Evolutionary conservation across 1,284 basidiomycete genomes (phyloP).

Genomic region (Athelia sp.): DNA sequence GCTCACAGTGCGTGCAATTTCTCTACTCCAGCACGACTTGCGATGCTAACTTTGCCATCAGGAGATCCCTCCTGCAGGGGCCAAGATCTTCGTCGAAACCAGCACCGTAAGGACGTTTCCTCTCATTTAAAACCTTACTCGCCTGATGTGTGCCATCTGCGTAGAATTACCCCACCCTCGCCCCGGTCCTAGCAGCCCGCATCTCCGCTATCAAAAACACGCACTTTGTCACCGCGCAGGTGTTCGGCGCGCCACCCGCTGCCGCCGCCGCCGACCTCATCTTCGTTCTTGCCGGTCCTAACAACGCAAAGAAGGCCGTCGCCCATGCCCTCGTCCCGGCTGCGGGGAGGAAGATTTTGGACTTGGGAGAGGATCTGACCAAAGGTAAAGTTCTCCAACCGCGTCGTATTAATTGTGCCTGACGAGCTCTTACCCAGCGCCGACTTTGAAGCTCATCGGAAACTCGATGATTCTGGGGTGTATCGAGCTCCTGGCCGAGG

Average conservation of each 20-base stretch:
- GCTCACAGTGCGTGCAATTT: slow-evolving; percentile 38
- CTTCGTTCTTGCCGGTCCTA: slow-evolving; percentile 79
- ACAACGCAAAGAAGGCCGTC: slow-evolving; percentile 78
- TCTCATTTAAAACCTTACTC: slow-evolving; percentile 1
- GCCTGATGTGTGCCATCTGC: slow-evolving; percentile 3
- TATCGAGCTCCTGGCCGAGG: slow-evolving; percentile 78
- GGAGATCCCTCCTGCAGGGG: slow-evolving; percentile 35
- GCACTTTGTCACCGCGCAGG: slow-evolving; percentile 73
- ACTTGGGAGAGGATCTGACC: slow-evolving; percentile 73
- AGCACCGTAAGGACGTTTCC: slow-evolving; percentile 54
- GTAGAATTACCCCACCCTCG: slow-evolving; percentile 69
- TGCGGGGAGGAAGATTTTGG: slow-evolving; percentile 72
- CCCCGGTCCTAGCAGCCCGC: slow-evolving; percentile 68
- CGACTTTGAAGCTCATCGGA: slow-evolving; percentile 77
- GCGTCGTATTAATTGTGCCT: no score
- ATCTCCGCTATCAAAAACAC: slow-evolving; percentile 59
- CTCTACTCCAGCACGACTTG: no score
- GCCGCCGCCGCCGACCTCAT: slow-evolving; percentile 72
- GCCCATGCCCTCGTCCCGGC: slow-evolving; percentile 75
- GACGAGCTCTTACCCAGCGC: slow-evolving; percentile 34
- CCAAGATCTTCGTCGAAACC: slow-evolving; percentile 79
- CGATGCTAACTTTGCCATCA: no score
- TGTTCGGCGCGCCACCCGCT: slow-evolving; percentile 70
- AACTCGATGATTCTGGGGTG: slow-evolving; percentile 68
- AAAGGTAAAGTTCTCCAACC: slow-evolving; percentile 52